Evolutionary conservation across 495 filamentous ascomycete species (phyloP), one percentile per base, ranked within the genome.

Genomic region (Xylaria castorea): DNA sequence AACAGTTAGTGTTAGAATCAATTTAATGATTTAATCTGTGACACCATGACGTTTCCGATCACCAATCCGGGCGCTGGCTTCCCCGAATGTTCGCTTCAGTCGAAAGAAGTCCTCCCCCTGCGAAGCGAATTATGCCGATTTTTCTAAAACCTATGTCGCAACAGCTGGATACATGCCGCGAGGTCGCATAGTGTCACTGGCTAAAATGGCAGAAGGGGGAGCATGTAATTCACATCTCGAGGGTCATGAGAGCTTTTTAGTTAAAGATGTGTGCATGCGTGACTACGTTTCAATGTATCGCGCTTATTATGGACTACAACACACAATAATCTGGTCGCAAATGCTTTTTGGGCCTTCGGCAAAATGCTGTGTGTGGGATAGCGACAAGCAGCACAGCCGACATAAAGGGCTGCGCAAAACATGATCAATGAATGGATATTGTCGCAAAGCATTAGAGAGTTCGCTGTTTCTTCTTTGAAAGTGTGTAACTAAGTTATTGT

Each of bases 71-170:
- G 46, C 69, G 32, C 46, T 64, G 14, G 20, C 58, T 34, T 27
- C 30, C 32, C 14, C 46, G 5, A 42, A 48, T n/a, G 38, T n/a
- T 55, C 34, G 36, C 69, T 27, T 51, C 46, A 51, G 55, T 63
- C 9, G 32, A 55, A 67, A 38, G 30, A 53, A 16, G 30, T 51
- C 8, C 16, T 27, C 60, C 8, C 60, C 44, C 40, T 51, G 32
- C n/a, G 22, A 64, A 36, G 46, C 69, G 46, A 64, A 48, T 55
- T 30, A 48, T 71, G 69, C 46, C 68, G 46, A 55, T 71, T 71
- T 18, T 32, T 57, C 8, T 61, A 12, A 53, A 30, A 61, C 69
- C 25, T 48, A 22, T 55, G 48, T 71, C 70, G 61, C 70, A 71
- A 36, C 36, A 58, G 14, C 60, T 42, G n/a, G 22, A 40, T 58